phyloP scores from a whole-genome alignment of 208 protist genomes.

The Leishmania gerbilli region DNA sequence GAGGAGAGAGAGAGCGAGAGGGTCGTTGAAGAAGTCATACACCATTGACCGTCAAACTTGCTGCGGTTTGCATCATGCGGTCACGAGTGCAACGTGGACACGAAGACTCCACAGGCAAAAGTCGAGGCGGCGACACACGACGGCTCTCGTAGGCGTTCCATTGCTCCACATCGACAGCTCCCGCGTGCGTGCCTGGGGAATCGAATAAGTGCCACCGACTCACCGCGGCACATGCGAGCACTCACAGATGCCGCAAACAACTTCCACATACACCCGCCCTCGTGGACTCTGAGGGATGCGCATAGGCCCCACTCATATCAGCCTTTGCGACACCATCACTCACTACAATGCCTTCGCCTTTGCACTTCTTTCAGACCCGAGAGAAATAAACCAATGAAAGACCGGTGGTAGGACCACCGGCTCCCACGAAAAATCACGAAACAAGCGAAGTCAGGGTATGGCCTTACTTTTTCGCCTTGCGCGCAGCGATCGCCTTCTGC shows the following conservation, averaged over 20 bases:
- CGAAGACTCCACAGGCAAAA: background rate
- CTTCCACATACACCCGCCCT: background rate
- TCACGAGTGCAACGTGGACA: background rate
- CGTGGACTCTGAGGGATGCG: background rate
- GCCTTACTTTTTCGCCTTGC: constrained; percentile 55
- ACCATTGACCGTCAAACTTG: background rate
- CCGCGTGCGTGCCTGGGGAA: background rate
- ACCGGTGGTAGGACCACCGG: too few relatives aligned
- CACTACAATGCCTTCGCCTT: background rate
- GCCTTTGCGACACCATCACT: background rate
- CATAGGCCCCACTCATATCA: background rate
- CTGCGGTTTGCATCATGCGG: background rate
- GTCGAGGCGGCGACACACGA: background rate
- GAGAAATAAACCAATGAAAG: constrained; percentile 4
- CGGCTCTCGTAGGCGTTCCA: background rate
- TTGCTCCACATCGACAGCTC: background rate
- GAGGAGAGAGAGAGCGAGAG: background rate
- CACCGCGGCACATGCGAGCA: background rate
- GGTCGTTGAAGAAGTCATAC: background rate
- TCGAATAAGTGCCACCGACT: background rate
- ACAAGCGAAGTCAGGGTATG: constrained; percentile 13
- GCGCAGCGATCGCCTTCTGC: constrained; percentile 82
- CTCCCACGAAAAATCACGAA: background rate
- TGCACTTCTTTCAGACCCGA: background rate
- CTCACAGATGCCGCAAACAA: background rate